Evolutionary conservation across 1,139 yeast genomes (phyloP), one percentile per base, ranked within the genome.

Genomic region (Sugiyamaella pinicola): DNA sequence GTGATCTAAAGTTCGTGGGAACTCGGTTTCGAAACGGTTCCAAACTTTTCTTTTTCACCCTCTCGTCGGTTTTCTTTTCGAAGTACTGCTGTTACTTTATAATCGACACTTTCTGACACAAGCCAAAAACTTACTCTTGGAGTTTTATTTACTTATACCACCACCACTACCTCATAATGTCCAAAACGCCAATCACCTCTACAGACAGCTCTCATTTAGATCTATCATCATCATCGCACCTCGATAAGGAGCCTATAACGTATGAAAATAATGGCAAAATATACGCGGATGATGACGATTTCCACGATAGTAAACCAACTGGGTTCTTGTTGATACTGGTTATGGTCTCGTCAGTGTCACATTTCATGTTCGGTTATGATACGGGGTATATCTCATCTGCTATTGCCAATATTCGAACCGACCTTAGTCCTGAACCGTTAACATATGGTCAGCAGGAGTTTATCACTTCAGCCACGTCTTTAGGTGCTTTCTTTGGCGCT

Each of bases 371-470:
- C 71, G 98, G 98, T 61, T 91, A 90, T 67, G 98, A 91, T 68
- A 91, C 98, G 0, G 98, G 97, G 55, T 91, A 91, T 70, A 90
- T 91, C 46, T 89, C 97, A 1, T 83, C 95, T 13, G 97, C 97
- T 0, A 75, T 93, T 64, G 96, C 90, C 22, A 81, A 90, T 45
- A 90, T 93, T 8, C 81, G 83, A 7, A 96, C 87, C 64, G 79
- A 91, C 50, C 68, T 73, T 35, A 68, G 71, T 44, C 74, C 56
- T 57, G 42, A 46, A n/a, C 44, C 29, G 6, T 74, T 90, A 53
- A 76, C 91, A 0, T 79, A 81, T 53, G 93, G 95, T 47, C 84
- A 90, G 60, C 87, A 87, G 70, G 96, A 91, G 70, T 75, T 87
- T 59, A 88, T 91, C 64, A 91, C 98, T 0, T 85, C 96, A n/a